phyloP scores from a whole-genome alignment of 139 green algal species.

The Closterium sp. region DNA sequence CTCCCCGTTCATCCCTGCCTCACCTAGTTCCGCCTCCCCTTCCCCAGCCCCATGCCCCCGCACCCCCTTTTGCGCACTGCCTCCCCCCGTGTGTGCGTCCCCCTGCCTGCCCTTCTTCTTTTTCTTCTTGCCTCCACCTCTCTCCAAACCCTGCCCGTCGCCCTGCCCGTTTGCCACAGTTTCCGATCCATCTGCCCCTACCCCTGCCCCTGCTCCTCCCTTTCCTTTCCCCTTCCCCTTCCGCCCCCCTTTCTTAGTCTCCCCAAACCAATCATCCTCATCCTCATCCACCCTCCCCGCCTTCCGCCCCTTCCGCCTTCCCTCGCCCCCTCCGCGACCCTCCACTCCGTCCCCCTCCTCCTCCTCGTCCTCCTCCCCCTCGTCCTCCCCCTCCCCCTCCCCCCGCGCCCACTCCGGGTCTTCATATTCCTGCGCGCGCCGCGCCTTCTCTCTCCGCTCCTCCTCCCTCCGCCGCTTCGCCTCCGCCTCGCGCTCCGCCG shows the following conservation, averaged over 20 bases:
- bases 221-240: background rate
- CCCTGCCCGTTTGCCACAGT: background rate
- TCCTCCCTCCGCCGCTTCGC: conserved; percentile 47
- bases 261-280: conserved; percentile 3
- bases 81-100: conserved; percentile 44
- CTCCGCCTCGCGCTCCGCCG: conserved; percentile 44
- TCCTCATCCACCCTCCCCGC: conserved; percentile 55
- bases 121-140: conserved; percentile 3
- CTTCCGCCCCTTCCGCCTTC: background rate
- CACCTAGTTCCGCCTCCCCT: background rate
- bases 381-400: conserved; percentile 2
- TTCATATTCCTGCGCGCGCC: conserved; percentile 9
- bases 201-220: conserved; percentile 26
- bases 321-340: background rate
- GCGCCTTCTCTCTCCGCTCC: conserved; percentile 42
- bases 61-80: conserved; percentile 17
- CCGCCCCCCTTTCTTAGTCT: background rate
- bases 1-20: no score
- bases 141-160: conserved; percentile 4
- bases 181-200: conserved; percentile 33
- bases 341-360: conserved; percentile 51
- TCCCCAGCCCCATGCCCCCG: background rate
- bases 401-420: conserved; percentile 31
- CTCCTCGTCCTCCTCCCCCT: conserved; percentile 45
- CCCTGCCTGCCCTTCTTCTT: conserved; percentile 18